Evolutionary conservation across 805 yeast species (phyloP).

Genomic region (Danielia reshetovae): DNA sequence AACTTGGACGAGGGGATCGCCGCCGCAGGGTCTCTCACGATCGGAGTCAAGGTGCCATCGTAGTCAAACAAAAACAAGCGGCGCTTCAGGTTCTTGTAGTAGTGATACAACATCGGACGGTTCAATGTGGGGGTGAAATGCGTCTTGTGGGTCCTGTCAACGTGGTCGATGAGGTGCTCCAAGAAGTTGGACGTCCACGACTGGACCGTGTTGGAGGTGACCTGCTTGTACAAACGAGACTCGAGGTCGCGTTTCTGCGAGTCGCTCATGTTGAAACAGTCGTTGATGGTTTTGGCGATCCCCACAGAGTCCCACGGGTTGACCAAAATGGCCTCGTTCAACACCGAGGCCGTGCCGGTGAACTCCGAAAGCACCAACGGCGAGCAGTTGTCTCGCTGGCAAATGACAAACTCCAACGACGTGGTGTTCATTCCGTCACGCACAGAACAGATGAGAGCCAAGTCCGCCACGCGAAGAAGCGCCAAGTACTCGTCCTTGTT

Average conservation of each 20-base stretch:
- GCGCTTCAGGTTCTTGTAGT: slow-evolving; percentile 57
- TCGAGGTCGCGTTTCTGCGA: slow-evolving; percentile 46
- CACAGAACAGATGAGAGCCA: slow-evolving; percentile 83
- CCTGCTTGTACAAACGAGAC: slow-evolving; percentile 55
- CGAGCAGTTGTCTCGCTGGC: slow-evolving; percentile 67
- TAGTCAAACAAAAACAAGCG: slow-evolving; percentile 89
- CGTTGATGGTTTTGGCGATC: slow-evolving; percentile 78
- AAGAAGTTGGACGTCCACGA: slow-evolving; percentile 72
- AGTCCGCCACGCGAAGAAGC: slow-evolving; percentile 80
- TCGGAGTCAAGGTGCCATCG: slow-evolving; percentile 96
- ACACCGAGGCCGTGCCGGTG: slow-evolving; percentile 77
- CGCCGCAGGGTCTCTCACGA: slow-evolving; percentile 96
- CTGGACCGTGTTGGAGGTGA: slow-evolving; percentile 69
- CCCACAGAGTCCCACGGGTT: slow-evolving; percentile 98
- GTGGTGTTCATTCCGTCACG: slow-evolving; percentile 98
- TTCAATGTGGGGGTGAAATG: slow-evolving; percentile 72
- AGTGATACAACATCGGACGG: slow-evolving; percentile 56
- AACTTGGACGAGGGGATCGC: slow-evolving; percentile 87
- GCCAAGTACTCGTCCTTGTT: slow-evolving; percentile 88
- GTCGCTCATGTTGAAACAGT: slow-evolving; percentile 53
- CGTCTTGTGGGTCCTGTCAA: slow-evolving; percentile 36
- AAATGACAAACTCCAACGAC: slow-evolving; percentile 84
- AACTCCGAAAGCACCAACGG: slow-evolving; percentile 91
- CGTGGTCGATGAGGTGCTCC: slow-evolving; percentile 41
- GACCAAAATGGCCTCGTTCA: slow-evolving; percentile 72